Conservation (phyloP, 1,139 yeast species). For the Nakaseomyces glabratus region DNA sequence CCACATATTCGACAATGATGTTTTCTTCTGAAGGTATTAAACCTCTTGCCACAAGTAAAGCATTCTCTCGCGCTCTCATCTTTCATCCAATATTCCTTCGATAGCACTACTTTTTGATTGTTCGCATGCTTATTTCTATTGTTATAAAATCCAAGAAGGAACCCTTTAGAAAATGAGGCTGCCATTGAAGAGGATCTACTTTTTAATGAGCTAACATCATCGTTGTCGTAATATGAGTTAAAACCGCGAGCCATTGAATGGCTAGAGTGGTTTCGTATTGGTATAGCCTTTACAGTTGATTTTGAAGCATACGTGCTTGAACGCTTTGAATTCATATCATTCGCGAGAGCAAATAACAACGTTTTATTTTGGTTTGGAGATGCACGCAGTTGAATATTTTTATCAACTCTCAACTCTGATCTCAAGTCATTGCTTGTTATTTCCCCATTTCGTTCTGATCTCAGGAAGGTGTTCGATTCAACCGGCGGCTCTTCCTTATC, state of each 20-base stretch:
- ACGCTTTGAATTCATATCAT: constrained; percentile 22
- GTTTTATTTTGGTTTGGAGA: constrained; percentile 8
- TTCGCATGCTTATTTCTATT: constrained; percentile 31
- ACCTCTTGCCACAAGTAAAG: constrained; percentile 63
- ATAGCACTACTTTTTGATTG: constrained; percentile 35
- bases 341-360: constrained; percentile 20
- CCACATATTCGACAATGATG: constrained; percentile 97
- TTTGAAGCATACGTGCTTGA: constrained; percentile 31
- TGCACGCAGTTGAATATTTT: constrained; percentile 2
- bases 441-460: no score
- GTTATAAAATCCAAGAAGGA: constrained; percentile 41
- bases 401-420: no score
- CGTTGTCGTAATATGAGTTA: constrained; percentile 5
- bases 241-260: background rate
- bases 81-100: constrained; percentile 83
- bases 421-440: no score
- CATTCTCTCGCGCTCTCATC: constrained; percentile 81
- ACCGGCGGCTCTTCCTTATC: no score
- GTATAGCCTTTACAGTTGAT: constrained; percentile 30
- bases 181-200: constrained; percentile 34
- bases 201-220: constrained; percentile 16
- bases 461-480: no score
- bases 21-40: constrained; percentile 72
- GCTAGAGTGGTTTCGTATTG: constrained; percentile 18
- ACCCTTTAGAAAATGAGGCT: constrained; percentile 35